Evolutionary conservation across 1,139 yeast genomes (phyloP).

Genomic region (Magnusiomyces fungicola): DNA sequence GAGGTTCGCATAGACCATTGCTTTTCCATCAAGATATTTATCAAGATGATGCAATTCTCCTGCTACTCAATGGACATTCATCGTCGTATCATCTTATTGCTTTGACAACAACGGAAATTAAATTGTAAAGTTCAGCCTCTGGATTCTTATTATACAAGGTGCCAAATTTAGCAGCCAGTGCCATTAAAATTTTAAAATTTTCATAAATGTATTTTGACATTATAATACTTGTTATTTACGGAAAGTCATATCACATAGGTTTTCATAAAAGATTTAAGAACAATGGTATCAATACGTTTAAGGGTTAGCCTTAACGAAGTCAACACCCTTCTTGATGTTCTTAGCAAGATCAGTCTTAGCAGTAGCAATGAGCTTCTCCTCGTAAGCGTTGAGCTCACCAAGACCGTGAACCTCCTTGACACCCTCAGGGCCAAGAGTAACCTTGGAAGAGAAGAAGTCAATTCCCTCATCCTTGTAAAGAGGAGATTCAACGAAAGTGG

Average conservation of each 20-base stretch:
- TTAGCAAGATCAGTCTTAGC: slow-evolving; percentile 41
- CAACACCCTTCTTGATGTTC: slow-evolving; percentile 67
- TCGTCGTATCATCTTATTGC: no score
- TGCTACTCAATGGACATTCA: no score
- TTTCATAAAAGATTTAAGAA: slow-evolving; percentile 1
- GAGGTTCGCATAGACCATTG: no score
- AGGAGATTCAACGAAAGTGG: slow-evolving; percentile 64
- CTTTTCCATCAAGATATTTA: no score
- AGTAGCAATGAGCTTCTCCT: slow-evolving; percentile 53
- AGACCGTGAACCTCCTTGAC: slow-evolving; percentile 70
- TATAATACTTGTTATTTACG: slow-evolving; percentile 4
- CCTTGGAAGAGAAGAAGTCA: slow-evolving; percentile 90
- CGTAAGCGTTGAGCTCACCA: slow-evolving; percentile 75
- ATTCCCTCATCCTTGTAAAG: slow-evolving; percentile 76
- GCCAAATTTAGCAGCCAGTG: no score
- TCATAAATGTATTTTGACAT: slow-evolving; percentile 1
- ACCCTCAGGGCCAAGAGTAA: slow-evolving; percentile 84
- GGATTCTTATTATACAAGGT: no score
- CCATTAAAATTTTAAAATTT: no score
- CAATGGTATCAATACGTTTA: slow-evolving; percentile 17
- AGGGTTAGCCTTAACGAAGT: slow-evolving; percentile 42
- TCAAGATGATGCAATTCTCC: no score
- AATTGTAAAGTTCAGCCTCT: no score
- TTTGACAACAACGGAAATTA: no score
- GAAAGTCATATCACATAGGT: slow-evolving; percentile 2